Conservation (phyloP, 768 basidiomycete species). For the Leccinum olivaceopallidum region DNA sequence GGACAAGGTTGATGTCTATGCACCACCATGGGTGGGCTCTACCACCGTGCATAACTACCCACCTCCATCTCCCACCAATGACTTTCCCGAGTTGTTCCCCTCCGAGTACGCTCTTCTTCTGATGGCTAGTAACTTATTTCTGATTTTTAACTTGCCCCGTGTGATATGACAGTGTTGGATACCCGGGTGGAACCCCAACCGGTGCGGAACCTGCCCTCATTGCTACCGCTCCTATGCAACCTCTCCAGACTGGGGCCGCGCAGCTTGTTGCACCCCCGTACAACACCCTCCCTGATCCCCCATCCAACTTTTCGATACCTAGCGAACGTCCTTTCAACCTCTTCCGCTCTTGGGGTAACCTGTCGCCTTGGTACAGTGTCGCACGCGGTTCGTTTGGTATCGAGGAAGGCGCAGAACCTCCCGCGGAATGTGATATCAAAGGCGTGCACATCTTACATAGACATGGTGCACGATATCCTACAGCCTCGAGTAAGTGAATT, state of each 20-base stretch:
- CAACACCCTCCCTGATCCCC: conserved; percentile 22
- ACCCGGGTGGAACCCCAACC: conserved; percentile 76
- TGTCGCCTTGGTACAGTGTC: conserved; percentile 86
- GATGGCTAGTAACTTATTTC: neutral
- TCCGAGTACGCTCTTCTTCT: conserved; percentile 38
- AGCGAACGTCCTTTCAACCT: conserved; percentile 53
- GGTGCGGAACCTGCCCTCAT: conserved; percentile 76
- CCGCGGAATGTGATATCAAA: conserved; percentile 67
- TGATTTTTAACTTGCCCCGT: neutral
- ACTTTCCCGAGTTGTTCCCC: conserved; percentile 71
- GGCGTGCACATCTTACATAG: conserved; percentile 80
- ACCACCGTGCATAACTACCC: conserved; percentile 70
- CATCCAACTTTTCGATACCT: conserved; percentile 4
- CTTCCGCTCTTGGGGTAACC: conserved; percentile 80
- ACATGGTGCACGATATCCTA: conserved; percentile 79
- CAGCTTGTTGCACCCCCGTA: conserved; percentile 56
- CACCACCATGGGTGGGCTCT: conserved; percentile 71
- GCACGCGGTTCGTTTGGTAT: conserved; percentile 65
- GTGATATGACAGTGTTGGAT: conserved; percentile 50
- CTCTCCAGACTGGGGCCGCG: conserved; percentile 69
- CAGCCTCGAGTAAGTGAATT: conserved; percentile 53
- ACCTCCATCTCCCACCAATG: conserved; percentile 72
- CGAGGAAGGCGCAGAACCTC: conserved; percentile 68
- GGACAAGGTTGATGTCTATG: conserved; percentile 39
- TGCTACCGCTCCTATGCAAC: conserved; percentile 75